A percentile compares a stretch with the other conserved stretches of the same genome.
Evolutionary conservation across 148 eudicot species (phyloP).

Genomic region (Heliamphora exappendiculata): DNA sequence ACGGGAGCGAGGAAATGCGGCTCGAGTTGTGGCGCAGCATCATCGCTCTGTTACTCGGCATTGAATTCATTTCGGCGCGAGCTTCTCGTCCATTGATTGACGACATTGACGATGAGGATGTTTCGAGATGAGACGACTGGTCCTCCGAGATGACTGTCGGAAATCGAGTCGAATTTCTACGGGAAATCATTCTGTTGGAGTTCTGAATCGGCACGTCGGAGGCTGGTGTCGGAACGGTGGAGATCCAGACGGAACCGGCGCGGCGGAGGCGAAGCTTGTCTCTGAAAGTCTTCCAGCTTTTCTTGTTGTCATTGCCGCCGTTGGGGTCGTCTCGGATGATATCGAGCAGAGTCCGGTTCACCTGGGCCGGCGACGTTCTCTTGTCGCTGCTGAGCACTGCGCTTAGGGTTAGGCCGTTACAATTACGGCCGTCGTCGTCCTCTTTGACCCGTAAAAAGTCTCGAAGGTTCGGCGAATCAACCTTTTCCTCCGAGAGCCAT

Average conservation of each 20-base stretch:
- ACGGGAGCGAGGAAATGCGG: conserved; percentile 6
- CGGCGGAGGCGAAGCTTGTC: conserved; percentile 28
- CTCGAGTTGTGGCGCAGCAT: conserved; percentile 10
- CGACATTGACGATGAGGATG: not conserved
- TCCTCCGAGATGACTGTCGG: not conserved
- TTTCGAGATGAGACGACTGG: not conserved
- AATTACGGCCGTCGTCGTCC: conserved; percentile 5
- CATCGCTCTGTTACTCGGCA: not conserved
- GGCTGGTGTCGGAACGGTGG: conserved; percentile 23
- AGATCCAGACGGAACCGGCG: conserved; percentile 31
- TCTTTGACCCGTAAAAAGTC: conserved; percentile 15
- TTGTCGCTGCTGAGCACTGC: conserved; percentile 31
- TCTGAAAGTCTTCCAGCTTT: conserved; percentile 29
- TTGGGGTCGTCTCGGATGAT: conserved; percentile 32
- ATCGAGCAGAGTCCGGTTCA: conserved; percentile 40
- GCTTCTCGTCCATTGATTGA: too few species aligned
- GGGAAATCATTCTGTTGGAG: conserved; percentile 7
- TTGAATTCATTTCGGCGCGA: conserved; percentile 5
- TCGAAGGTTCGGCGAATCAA: conserved; percentile 7
- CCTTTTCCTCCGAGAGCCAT: conserved; percentile 4
- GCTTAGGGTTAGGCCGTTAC: conserved; percentile 26
- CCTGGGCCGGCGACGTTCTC: conserved; percentile 22
- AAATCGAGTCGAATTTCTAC: conserved; percentile 12
- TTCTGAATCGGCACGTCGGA: conserved; percentile 27
- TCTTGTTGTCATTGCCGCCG: conserved; percentile 15